Evolutionary conservation across 2,329 filamentous ascomycete genomes (phyloP).

Genomic region (Lojkania enalia): DNA sequence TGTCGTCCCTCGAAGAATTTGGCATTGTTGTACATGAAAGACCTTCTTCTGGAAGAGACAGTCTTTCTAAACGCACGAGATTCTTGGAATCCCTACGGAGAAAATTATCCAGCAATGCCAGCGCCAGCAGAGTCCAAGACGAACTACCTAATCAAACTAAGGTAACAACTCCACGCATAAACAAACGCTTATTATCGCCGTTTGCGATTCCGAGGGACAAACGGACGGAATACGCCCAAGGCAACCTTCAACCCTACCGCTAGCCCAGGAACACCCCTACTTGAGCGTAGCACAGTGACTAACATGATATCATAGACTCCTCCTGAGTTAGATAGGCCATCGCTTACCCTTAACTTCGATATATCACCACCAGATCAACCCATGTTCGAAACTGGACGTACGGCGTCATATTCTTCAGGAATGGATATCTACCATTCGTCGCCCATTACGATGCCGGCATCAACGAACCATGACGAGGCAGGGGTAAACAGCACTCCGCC

Average conservation of each 20-base stretch:
- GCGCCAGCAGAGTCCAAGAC: no score
- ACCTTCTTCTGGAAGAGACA: constrained; percentile 18
- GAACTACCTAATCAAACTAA: no score
- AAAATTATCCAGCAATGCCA: neutral
- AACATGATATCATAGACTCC: constrained; percentile 17
- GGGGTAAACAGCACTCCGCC: constrained; percentile 2
- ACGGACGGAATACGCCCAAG: no score
- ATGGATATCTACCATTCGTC: constrained; percentile 30
- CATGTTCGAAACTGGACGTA: constrained; percentile 27
- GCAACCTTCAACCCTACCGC: no score
- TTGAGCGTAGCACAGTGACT: no score
- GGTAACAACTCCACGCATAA: no score
- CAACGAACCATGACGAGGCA: constrained; percentile 10
- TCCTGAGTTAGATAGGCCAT: constrained; percentile 16
- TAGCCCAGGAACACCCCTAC: no score
- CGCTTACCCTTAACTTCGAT: constrained; percentile 32
- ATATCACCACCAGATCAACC: constrained; percentile 27
- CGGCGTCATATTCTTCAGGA: constrained; percentile 19
- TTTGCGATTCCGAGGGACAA: no score
- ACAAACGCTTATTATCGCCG: no score
- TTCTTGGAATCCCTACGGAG: constrained; percentile 16
- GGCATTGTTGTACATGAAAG: no score
- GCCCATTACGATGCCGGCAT: constrained; percentile 30
- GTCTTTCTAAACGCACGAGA: constrained; percentile 30
- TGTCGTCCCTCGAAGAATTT: no score